Evolutionary conservation across 345 rosid species (phyloP), one percentile per base, ranked within the genome.

Genomic region (Salix caprea): DNA sequence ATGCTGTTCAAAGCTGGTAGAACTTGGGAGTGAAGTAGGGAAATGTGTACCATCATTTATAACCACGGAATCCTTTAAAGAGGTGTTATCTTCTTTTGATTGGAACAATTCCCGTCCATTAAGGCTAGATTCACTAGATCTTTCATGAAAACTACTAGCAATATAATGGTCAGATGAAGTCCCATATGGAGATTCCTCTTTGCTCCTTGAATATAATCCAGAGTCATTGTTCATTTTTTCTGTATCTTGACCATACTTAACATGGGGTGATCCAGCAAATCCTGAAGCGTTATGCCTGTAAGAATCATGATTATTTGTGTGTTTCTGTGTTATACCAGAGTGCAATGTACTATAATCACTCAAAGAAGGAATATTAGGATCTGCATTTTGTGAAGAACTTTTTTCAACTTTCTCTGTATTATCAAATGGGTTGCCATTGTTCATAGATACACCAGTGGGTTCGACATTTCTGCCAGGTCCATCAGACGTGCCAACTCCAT

Each of bases 401-500:
- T 77, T 85, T 70, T 80, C 83, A 78, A 78, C 75, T 75, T 79
- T 85, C 69, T 15, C 66, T 39, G 77, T 36, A 73, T 66, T 54
- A 67, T 60, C 80, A 70, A 40, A 76, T 61, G 62, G 58, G 61
- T 64, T 42, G 68, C 52, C 72, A 64, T 74, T 75, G 15, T 62
- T 61, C 74, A 67, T 64, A 62, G 75, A 79, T 60, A 70, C 71
- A 72, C 73, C 58, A 76, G 79, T 76, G 65, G 61, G 84, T 40
- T 77, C 69, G 64, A 39, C 52, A 28, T 73, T 52, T 77, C 76
- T 72, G 69, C 65, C 82, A 50, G 88, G 81, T 58, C 81, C 79
- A 80, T 79, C 74, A 65, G 91, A 87, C 40, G 78, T 82, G 79
- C 75, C 86, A 80, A 77, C 86, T 78, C 87, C 94, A 85, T 87